Evolutionary conservation across 2,329 filamentous ascomycete species (phyloP), one percentile per base, ranked within the genome.

Genomic region (Colletotrichum sp.): DNA sequence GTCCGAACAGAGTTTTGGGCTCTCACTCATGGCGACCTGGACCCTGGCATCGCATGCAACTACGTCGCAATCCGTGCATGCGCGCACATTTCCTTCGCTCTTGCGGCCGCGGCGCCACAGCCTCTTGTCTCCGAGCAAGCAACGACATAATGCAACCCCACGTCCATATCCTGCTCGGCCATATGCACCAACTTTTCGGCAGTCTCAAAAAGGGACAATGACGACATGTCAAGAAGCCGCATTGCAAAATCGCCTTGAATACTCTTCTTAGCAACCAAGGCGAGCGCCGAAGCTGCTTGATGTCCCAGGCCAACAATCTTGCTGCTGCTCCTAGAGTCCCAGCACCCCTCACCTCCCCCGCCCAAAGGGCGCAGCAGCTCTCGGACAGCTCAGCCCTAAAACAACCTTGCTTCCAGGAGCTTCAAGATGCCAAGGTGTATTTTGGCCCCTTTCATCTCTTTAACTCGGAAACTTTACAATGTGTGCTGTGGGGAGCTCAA

Each of bases 371-470:
- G 44, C 69, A 68, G 63, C 69, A 70, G 68, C 68, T 70, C 57
- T 68, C 64, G 52, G 63, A 34, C 39, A 76, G 39, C 73, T 76
- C 73, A 76, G 73, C 73, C 73, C 73, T 72, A 76, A 68, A 28
- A 44, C 39, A 73, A 76, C 69, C 73, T 64, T 73, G 63, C 65
- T 52, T 18, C 39, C 18, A 30, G 63, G 21, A 67, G 55, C 69
- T 72, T 52, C 68, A 55, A 60, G 39, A 36, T 67, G 63, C 62
- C 73, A 64, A 68, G 62, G 18, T 49, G 18, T 63, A 16, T 69
- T 49, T 49, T 49, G 44, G 44, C 44, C 44, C 39, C 30, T n/a
- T 52, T 57, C 34, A 15, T 21, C 30, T 26, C 21, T 26, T 49
- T 8, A 13, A 24, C 57, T 55, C 44, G 21, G 18, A 34, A 66